phyloP scores from a whole-genome alignment of 768 basidiomycete species.

The Trametes meyenii region DNA sequence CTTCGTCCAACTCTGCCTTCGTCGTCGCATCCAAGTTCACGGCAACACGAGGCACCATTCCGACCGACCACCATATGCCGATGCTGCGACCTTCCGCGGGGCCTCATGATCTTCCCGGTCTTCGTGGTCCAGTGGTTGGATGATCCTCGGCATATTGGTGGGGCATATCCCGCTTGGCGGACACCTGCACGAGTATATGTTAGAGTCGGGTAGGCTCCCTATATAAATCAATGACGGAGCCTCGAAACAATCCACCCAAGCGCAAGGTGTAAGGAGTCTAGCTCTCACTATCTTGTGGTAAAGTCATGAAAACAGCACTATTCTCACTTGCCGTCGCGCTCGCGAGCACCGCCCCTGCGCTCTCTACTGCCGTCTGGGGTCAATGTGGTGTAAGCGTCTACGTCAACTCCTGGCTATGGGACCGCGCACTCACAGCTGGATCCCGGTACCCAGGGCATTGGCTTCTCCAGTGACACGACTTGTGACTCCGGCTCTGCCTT shows the following conservation, averaged over 20 bases:
- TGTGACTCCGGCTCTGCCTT: conserved; percentile 52
- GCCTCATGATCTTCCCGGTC: background rate
- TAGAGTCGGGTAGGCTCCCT: too few relatives aligned
- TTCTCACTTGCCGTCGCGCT: conserved; percentile 30
- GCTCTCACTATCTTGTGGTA: background rate
- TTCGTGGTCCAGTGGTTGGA: background rate
- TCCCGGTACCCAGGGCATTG: conserved; percentile 33
- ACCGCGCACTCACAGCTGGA: background rate
- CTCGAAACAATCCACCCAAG: too few relatives aligned
- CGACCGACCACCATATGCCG: background rate
- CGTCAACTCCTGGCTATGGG: background rate
- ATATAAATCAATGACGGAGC: too few relatives aligned
- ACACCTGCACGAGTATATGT: too few relatives aligned
- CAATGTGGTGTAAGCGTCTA: conserved; percentile 46
- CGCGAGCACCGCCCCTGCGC: conserved; percentile 26
- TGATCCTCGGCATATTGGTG: conserved; percentile 20
- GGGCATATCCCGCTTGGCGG: background rate
- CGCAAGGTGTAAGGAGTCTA: too few relatives aligned
- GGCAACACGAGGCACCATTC: background rate
- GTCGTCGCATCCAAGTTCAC: background rate
- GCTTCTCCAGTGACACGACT: conserved; percentile 46
- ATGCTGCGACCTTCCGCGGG: background rate
- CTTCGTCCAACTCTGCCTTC: background rate
- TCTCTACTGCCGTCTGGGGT: conserved; percentile 46
- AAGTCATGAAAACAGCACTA: conserved; percentile 30